These are phyloP conservation scores for Cercophora sp. DNA, from an alignment of 495 filamentous ascomycete species.

Conservation along the genomic window DNA sequence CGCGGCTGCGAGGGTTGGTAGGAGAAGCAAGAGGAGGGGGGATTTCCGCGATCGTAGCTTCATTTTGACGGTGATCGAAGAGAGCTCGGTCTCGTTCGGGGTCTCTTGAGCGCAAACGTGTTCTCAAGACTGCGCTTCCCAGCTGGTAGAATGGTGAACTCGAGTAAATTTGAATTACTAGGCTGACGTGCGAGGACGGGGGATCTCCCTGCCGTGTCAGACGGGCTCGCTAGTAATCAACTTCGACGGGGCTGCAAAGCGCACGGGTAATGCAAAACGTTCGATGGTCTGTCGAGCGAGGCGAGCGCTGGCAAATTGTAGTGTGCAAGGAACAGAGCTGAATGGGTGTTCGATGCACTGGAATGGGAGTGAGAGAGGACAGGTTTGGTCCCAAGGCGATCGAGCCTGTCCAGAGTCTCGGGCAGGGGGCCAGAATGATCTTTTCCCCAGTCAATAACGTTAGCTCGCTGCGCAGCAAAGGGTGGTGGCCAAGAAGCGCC, in stretches of 20 bases:
- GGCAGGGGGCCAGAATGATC: background rate
- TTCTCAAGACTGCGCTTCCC: too few species aligned
- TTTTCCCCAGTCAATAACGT: too few species aligned
- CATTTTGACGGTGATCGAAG: conserved; percentile 38
- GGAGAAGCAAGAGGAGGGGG: conserved; percentile 41
- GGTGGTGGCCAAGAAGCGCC: too few species aligned
- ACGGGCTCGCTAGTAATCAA: background rate
- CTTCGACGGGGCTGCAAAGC: background rate
- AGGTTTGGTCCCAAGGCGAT: background rate
- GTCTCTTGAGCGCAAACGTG: too few species aligned
- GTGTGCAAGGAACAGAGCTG: background rate
- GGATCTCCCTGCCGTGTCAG: background rate
- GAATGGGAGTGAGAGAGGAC: background rate
- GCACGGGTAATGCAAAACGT: background rate
- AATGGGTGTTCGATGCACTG: background rate
- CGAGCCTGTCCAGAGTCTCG: background rate
- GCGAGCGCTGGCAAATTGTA: too few species aligned
- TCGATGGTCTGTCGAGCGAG: too few species aligned
- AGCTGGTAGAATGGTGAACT: too few species aligned
- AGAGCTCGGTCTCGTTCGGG: too few species aligned
- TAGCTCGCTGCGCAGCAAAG: too few species aligned
- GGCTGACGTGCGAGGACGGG: too few species aligned
- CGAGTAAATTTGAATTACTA: too few species aligned
- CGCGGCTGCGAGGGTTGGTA: conserved; percentile 40
- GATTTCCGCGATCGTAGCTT: conserved; percentile 35